These are phyloP conservation scores for Paraphoma chrysanthemicola DNA, from an alignment of 2,329 filamentous ascomycete genomes.

Conservation along the genomic window DNA sequence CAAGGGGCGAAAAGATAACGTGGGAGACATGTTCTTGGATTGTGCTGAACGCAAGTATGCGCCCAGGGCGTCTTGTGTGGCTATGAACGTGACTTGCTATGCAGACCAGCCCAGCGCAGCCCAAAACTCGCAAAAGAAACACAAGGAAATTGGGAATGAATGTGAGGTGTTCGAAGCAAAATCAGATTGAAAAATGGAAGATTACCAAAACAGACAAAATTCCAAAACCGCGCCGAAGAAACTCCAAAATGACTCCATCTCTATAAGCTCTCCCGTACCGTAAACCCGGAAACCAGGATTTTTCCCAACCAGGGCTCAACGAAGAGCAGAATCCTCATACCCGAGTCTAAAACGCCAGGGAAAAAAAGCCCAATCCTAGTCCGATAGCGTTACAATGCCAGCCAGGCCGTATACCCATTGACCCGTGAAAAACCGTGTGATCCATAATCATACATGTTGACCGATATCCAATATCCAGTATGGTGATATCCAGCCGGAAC, in stretches of 20 bases:
- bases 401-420: too few species aligned
- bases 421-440: background rate
- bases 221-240: slow-evolving; percentile 2
- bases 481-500: slow-evolving; percentile 4
- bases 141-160: too few species aligned
- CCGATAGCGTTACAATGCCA: too few species aligned
- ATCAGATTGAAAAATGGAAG: too few species aligned
- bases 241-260: slow-evolving; percentile 13
- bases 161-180: too few species aligned
- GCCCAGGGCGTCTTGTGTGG: too few species aligned
- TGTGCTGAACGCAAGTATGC: too few species aligned
- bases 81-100: too few species aligned
- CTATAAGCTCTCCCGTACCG: background rate
- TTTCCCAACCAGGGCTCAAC: background rate
- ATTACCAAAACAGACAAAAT: background rate
- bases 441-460: background rate
- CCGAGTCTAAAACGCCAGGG: background rate
- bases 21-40: too few species aligned
- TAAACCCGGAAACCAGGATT: background rate
- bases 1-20: background rate
- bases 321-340: background rate
- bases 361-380: too few species aligned
- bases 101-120: too few species aligned
- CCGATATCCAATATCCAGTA: background rate
- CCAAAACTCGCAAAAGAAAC: too few species aligned